These are phyloP conservation scores for Leishmania mexicana DNA, from an alignment of 208 protist genomes.

Conservation along the genomic window DNA sequence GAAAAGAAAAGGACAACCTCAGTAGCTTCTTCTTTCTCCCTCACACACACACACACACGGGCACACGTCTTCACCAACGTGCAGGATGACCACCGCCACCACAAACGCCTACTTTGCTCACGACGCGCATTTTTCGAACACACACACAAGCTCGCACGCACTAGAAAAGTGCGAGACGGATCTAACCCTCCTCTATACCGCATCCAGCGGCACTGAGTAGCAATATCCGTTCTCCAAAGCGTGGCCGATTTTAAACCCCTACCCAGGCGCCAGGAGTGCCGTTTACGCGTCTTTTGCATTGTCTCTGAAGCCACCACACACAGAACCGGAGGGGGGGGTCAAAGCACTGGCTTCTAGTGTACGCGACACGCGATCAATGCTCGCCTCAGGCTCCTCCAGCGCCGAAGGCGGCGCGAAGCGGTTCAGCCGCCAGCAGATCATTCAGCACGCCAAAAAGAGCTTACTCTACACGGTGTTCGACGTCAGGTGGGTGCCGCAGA, in stretches of 20 bases:
- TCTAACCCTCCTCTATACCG: not conserved
- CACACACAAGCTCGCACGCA: not conserved
- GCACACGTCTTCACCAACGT: not conserved
- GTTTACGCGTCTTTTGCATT: not conserved
- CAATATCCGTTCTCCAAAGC: not conserved
- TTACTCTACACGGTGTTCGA: constrained; percentile 93
- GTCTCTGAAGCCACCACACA: not conserved
- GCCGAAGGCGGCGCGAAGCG: constrained; percentile 38
- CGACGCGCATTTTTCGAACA: not conserved
- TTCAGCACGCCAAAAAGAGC: constrained; percentile 91
- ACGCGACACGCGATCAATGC: constrained; percentile 18
- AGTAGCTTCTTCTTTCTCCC: not conserved
- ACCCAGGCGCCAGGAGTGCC: not conserved
- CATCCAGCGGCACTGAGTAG: not conserved
- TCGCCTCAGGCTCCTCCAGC: constrained; percentile 19
- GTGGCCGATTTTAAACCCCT: not conserved
- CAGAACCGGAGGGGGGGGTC: not conserved
- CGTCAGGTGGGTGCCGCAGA: constrained; percentile 89
- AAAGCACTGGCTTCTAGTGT: not conserved
- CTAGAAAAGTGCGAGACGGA: not conserved
- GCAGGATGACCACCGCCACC: not conserved
- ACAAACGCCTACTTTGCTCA: not conserved
- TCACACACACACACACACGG: not conserved
- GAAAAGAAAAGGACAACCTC: not conserved
- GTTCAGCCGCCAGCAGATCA: constrained; percentile 89